Base-by-base conservation (phyloP, 2,329 filamentous ascomycete genomes). In the Xylaria digitata region DNA sequence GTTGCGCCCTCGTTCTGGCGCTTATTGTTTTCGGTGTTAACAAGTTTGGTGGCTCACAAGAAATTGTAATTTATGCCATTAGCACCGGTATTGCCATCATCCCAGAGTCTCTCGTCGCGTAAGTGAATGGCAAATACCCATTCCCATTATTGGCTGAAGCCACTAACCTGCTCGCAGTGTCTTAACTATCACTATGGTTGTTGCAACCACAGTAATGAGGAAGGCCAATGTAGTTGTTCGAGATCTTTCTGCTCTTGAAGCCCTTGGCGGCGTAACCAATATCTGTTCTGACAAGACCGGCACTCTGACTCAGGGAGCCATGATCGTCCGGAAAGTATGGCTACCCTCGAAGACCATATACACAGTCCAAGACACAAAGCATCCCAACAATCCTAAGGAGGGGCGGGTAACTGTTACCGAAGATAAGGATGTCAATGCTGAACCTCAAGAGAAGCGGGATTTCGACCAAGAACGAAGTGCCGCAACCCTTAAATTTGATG, bases 221-320 rank as follows among this genome's bases (percentile, higher is more conserved):
- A 87, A 88, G 75, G 82, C 86, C 42, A 86, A 90, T 68, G 88
- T 90, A 48, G 86, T 90, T 60, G 86, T 90, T 32, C 84, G 88
- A 70, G 89, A 91, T 73, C 82, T 92, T 49, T 87, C 88, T 3
- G 88, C 89, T 0, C 83, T 92, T 0, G 90, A 92, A 73, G 89
- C 89, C 13, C 83, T 92, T 1, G 90, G 90, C 13, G 89, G 88
- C 49, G 89, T 92, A 26, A 92, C 89, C 63, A 89, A 91, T 74
- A 90, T 92, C 73, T 92, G 90, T 78, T 91, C 89, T 26, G 90
- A 92, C 79, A 92, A 92, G 79, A 92, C 90, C 0, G 90, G 90
- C 15, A 92, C 90, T 0, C 80, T 90, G 15, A 90, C 89, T 0
- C 86, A 89, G 71, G 87, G 89, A 42, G 89, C 88, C 72, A 92